These are phyloP conservation scores for Paralagenidium karlingii DNA, from an alignment of 352 stramenopile genomes.

Conservation along the genomic window DNA sequence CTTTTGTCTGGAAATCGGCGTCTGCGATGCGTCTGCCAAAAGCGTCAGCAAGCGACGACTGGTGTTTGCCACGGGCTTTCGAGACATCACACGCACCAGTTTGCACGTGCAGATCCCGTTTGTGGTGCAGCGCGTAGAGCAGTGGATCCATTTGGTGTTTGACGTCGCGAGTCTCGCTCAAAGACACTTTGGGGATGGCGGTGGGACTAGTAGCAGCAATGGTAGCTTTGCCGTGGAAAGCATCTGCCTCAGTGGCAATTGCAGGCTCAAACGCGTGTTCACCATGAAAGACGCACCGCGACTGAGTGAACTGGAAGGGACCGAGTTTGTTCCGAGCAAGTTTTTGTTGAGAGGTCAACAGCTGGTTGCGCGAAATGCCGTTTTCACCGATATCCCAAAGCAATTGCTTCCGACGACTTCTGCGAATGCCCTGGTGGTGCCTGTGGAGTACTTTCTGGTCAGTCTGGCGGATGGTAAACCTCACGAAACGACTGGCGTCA, in stretches of 20 bases:
- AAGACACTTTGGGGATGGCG: constrained; percentile 28
- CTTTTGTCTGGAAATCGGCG: constrained; percentile 70
- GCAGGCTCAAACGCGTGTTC: constrained; percentile 69
- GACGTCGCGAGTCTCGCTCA: constrained; percentile 55
- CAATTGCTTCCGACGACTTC: constrained; percentile 34
- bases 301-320: constrained; percentile 2
- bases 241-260: constrained; percentile 56
- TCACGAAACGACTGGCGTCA: no score
- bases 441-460: constrained; percentile 62
- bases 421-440: constrained; percentile 11
- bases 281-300: constrained; percentile 73
- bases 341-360: neutral
- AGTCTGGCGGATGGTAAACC: no score
- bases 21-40: constrained; percentile 62
- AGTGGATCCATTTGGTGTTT: constrained; percentile 71
- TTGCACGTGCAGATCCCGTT: constrained; percentile 66
- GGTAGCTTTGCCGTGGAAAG: no score
- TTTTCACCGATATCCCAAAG: constrained; percentile 40
- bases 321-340: neutral
- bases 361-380: constrained; percentile 8
- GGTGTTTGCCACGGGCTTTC: constrained; percentile 67
- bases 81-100: constrained; percentile 32
- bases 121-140: constrained; percentile 33
- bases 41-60: constrained; percentile 60
- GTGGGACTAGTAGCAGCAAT: no score